These are phyloP conservation scores for Ilex paraguariensis DNA, from an alignment of 305 asterid species.

Conservation along the genomic window DNA sequence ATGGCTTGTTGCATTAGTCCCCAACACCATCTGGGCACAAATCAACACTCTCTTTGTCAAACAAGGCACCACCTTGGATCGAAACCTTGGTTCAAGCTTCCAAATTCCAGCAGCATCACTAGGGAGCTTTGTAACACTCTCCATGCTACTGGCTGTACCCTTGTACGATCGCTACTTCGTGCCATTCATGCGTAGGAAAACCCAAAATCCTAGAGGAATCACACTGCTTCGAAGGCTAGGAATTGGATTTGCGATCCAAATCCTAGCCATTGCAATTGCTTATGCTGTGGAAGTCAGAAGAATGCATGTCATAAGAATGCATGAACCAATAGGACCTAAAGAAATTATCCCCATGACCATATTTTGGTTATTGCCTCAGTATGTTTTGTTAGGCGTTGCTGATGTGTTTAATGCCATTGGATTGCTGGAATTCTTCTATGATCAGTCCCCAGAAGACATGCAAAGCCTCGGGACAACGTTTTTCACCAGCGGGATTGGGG, in stretches of 20 bases:
- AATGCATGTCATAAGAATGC: slow-evolving; percentile 23
- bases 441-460: slow-evolving; percentile 84
- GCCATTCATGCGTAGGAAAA: slow-evolving; percentile 49
- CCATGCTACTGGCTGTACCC: slow-evolving; percentile 64
- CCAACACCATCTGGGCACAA: slow-evolving; percentile 89
- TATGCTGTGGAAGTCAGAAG: slow-evolving; percentile 46
- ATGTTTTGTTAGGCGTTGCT: slow-evolving; percentile 56
- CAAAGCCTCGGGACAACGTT: slow-evolving; percentile 42
- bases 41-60: slow-evolving; percentile 79
- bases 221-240: slow-evolving; percentile 63
- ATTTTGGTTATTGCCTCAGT: slow-evolving; percentile 60
- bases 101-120: slow-evolving; percentile 83
- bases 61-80: slow-evolving; percentile 77
- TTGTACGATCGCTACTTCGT: slow-evolving; percentile 72
- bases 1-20: slow-evolving; percentile 66
- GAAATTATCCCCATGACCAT: slow-evolving; percentile 72
- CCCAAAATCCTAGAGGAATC: slow-evolving; percentile 77
- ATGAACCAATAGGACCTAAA: slow-evolving; percentile 21
- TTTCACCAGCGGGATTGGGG: slow-evolving; percentile 19
- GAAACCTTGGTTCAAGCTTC: slow-evolving; percentile 45
- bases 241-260: slow-evolving; percentile 55
- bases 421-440: slow-evolving; percentile 74
- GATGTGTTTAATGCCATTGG: slow-evolving; percentile 85
- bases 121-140: slow-evolving; percentile 66
- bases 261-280: slow-evolving; percentile 55